A percentile compares a stretch with the other conserved stretches of the same genome.
phyloP scores from a whole-genome alignment of 1,284 basidiomycete species.

The Melanopsichium pennsylvanicum region DNA sequence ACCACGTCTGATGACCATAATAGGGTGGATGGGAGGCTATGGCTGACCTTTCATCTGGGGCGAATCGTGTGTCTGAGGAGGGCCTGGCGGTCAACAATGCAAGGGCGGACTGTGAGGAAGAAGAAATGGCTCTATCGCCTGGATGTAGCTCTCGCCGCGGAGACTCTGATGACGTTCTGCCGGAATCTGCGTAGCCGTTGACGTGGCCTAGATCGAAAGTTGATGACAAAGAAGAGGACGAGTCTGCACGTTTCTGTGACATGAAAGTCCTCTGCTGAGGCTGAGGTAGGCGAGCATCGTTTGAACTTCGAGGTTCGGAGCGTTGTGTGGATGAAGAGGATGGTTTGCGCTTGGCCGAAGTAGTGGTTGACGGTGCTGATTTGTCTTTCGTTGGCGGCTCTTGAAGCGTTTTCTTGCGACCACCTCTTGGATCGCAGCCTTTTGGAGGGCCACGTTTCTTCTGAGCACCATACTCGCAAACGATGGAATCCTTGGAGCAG shows the following conservation, averaged over 20 bases:
- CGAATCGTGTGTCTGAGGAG: conserved; percentile 5
- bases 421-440: conserved; percentile 38
- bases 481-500: conserved; percentile 20
- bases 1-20: conserved; percentile 6
- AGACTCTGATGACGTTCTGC: too few species aligned
- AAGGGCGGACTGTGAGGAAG: conserved; percentile 3
- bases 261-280: not conserved
- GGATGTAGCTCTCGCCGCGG: not conserved
- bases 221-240: not conserved
- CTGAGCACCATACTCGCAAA: conserved; percentile 36
- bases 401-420: conserved; percentile 28
- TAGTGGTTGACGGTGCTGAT: not conserved
- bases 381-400: not conserved
- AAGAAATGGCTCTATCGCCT: not conserved
- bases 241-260: not conserved
- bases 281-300: not conserved
- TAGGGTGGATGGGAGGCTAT: not conserved
- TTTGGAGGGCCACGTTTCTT: conserved; percentile 49
- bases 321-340: not conserved
- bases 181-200: too few species aligned
- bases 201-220: too few species aligned
- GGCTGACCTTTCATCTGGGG: not conserved
- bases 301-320: not conserved
- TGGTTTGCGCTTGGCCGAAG: conserved; percentile 1
- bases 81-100: conserved; percentile 10